Evolutionary conservation across 129 eudicot species (phyloP).

Genomic region (Calendula officinalis): DNA sequence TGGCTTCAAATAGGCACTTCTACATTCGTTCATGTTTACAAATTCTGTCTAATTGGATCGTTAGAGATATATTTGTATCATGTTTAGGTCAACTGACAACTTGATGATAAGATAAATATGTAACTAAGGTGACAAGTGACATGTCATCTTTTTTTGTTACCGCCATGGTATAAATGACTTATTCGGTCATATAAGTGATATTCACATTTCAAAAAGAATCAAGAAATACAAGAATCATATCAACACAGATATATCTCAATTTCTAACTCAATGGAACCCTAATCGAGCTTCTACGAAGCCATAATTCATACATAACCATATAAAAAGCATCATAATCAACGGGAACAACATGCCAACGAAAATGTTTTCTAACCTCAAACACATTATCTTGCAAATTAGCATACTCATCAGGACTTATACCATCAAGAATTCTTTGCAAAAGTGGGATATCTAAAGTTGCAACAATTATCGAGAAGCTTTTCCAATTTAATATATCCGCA

Average conservation of each 20-base stretch:
- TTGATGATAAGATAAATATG: no score
- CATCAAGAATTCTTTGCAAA: constrained; percentile 46
- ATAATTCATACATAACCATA: constrained; percentile 66
- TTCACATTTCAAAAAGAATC: constrained; percentile 17
- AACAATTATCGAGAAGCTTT: constrained; percentile 59
- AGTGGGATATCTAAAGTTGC: constrained; percentile 54
- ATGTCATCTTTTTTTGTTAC: no score
- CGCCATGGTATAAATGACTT: neutral
- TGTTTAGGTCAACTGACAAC: no score
- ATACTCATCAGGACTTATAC: constrained; percentile 41
- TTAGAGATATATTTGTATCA: no score
- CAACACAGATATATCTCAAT: neutral
- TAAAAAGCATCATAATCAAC: constrained; percentile 60
- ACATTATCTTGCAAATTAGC: constrained; percentile 41
- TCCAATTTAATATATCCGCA: constrained; percentile 61
- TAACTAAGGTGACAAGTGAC: no score
- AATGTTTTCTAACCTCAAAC: constrained; percentile 54
- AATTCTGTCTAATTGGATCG: no score
- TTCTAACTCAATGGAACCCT: constrained; percentile 20
- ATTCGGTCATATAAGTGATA: neutral
- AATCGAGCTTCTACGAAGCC: constrained; percentile 58
- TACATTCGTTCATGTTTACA: no score
- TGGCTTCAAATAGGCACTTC: no score
- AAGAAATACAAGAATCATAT: constrained; percentile 23
- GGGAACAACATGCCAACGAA: constrained; percentile 58